These are phyloP conservation scores for Pythium brassicae DNA, from an alignment of 352 stramenopile species.

Conservation along the genomic window DNA sequence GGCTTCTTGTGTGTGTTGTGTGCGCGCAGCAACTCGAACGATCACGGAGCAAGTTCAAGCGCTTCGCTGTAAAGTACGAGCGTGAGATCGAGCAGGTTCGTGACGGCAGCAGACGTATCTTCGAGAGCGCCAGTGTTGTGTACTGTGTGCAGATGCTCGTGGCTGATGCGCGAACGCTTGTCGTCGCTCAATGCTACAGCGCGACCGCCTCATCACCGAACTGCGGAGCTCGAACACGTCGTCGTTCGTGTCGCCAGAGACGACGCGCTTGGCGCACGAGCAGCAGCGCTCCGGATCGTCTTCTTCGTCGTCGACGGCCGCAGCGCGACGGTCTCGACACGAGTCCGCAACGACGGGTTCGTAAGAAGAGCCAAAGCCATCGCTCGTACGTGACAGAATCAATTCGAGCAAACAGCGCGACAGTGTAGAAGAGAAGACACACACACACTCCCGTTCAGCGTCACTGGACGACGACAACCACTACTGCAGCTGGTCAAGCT, in stretches of 20 bases:
- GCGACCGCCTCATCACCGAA: constrained; percentile 44
- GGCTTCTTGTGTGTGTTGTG: background rate
- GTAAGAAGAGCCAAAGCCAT: background rate
- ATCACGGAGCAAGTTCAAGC: constrained; percentile 84
- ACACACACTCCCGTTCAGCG: too few species aligned
- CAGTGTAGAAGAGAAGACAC: too few species aligned
- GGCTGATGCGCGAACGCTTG: background rate
- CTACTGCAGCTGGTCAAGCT: too few species aligned
- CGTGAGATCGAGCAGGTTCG: constrained; percentile 74
- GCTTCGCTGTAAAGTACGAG: constrained; percentile 83
- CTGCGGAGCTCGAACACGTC: constrained; percentile 40
- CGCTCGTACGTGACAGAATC: too few species aligned
- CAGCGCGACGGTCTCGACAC: constrained; percentile 3
- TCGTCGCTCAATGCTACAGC: constrained; percentile 14
- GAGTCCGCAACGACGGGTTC: background rate
- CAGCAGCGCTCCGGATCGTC: constrained; percentile 21
- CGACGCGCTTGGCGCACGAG: constrained; percentile 11
- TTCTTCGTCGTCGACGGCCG: constrained; percentile 30
- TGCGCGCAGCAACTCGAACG: constrained; percentile 65
- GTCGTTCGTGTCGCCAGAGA: constrained; percentile 39
- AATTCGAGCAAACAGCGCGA: too few species aligned
- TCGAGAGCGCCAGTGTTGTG: background rate
- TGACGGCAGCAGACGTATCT: too few species aligned
- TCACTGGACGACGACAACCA: too few species aligned
- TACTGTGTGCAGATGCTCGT: constrained; percentile 3